These are phyloP conservation scores for Neoascochyta sp. DNA, from an alignment of 2,329 filamentous ascomycete genomes.

Conservation along the genomic window DNA sequence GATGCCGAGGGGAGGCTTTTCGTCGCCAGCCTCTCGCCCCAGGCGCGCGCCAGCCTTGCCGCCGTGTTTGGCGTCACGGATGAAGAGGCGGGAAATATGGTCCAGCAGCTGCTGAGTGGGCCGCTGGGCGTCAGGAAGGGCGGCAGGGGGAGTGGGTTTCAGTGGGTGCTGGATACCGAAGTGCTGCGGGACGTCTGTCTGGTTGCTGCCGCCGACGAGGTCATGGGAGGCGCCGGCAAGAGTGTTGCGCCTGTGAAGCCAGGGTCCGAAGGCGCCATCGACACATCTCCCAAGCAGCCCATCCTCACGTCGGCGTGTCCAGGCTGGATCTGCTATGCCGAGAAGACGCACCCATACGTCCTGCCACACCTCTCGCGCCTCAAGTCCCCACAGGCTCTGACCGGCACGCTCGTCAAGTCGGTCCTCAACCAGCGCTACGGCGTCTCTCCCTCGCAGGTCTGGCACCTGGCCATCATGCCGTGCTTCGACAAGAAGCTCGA, in stretches of 20 bases:
- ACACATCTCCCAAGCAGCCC: constrained; percentile 54
- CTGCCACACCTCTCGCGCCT: constrained; percentile 85
- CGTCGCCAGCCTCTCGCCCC: constrained; percentile 88
- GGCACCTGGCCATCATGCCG: constrained; percentile 95
- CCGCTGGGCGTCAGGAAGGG: constrained; percentile 64
- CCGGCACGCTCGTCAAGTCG: constrained; percentile 86
- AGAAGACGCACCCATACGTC: constrained; percentile 94
- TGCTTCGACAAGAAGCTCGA: constrained; percentile 99
- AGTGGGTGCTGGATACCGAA: constrained; percentile 90
- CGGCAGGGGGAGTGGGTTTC: constrained; percentile 73
- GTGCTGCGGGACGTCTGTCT: constrained; percentile 75
- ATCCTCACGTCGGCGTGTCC: constrained; percentile 88
- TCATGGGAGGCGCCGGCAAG: constrained; percentile 34
- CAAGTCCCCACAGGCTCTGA: constrained; percentile 90
- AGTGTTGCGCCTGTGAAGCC: constrained; percentile 19
- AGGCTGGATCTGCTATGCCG: constrained; percentile 97
- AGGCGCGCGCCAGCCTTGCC: constrained; percentile 83
- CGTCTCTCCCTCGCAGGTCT: constrained; percentile 75
- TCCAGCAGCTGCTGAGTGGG: constrained; percentile 73
- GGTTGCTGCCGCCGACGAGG: constrained; percentile 55
- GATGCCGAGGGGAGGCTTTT: constrained; percentile 66
- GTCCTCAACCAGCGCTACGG: constrained; percentile 68
- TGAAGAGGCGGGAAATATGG: constrained; percentile 72
- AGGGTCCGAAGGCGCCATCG: constrained; percentile 32
- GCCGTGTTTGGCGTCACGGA: constrained; percentile 75